Conservation (phyloP, 345 rosid species). For the Firmiana major region DNA sequence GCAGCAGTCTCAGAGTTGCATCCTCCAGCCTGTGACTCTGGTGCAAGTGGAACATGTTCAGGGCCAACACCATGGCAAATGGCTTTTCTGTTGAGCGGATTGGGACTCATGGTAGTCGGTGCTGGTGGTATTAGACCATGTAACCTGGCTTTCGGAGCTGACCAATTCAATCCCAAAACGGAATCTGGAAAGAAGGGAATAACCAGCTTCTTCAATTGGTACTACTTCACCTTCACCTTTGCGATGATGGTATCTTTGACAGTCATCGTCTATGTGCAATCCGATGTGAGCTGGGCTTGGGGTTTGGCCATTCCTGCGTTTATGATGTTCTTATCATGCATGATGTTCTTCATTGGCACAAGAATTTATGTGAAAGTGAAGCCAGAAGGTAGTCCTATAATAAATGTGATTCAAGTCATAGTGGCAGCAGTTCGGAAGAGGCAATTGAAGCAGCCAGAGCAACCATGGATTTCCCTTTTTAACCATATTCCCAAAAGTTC, state of each 20-base stretch:
- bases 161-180: constrained; percentile 49
- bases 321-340: constrained; percentile 40
- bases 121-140: constrained; percentile 54
- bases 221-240: constrained; percentile 44
- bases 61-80: constrained; percentile 36
- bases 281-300: constrained; percentile 55
- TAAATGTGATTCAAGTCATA: constrained; percentile 25
- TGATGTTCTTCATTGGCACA: constrained; percentile 36
- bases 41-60: constrained; percentile 8
- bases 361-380: constrained; percentile 34
- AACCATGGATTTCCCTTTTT: constrained; percentile 26
- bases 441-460: constrained; percentile 23
- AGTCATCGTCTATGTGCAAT: constrained; percentile 44
- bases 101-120: constrained; percentile 38
- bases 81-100: constrained; percentile 27
- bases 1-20: constrained; percentile 38
- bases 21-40: constrained; percentile 32
- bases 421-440: constrained; percentile 40
- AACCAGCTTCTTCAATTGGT: constrained; percentile 63
- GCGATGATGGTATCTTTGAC: constrained; percentile 44
- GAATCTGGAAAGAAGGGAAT: constrained; percentile 41
- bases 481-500: constrained; percentile 27
- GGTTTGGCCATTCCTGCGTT: constrained; percentile 51
- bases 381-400: constrained; percentile 41
- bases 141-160: constrained; percentile 53